Evolutionary conservation across 345 rosid species (phyloP).

Genomic region (Physaria fendleri): DNA sequence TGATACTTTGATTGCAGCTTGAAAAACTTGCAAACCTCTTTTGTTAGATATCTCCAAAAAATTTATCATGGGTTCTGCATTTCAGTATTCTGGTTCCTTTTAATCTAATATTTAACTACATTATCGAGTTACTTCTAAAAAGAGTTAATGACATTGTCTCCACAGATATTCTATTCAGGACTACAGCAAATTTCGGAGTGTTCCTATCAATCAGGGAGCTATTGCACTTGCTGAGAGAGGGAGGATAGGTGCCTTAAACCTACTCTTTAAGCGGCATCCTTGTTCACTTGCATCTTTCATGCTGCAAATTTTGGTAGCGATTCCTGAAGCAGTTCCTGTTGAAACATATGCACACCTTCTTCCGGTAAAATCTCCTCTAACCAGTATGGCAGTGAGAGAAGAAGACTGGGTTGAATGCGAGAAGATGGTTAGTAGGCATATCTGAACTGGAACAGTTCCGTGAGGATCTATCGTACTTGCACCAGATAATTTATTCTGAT

Average conservation of each 20-base stretch:
- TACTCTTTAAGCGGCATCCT: constrained; percentile 93
- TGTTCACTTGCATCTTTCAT: constrained; percentile 59
- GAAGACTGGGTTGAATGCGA: constrained; percentile 99
- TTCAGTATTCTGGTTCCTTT: not conserved
- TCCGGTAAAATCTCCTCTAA: constrained; percentile 74
- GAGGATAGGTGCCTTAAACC: constrained; percentile 87
- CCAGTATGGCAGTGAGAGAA: constrained; percentile 63
- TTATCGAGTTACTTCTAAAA: constrained; percentile 30
- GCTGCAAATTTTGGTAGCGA: constrained; percentile 64
- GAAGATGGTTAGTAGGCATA: constrained; percentile 63
- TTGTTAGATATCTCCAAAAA: not conserved
- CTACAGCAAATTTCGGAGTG: constrained; percentile 64
- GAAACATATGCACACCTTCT: constrained; percentile 90
- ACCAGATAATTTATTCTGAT: constrained; percentile 65
- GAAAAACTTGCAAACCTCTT: not conserved
- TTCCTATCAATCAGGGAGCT: constrained; percentile 65
- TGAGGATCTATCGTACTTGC: constrained; percentile 67
- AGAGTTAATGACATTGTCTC: constrained; percentile 43
- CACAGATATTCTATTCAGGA: constrained; percentile 90
- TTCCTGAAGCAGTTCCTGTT: constrained; percentile 89
- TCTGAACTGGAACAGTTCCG: constrained; percentile 59
- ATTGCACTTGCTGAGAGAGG: constrained; percentile 81
- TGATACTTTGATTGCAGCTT: not conserved
- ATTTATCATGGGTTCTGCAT: constrained; percentile 13
- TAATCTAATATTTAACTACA: not conserved